These are phyloP conservation scores for Lithocarpus polystachyus DNA, from an alignment of 306 rosid genomes.

Conservation along the genomic window DNA sequence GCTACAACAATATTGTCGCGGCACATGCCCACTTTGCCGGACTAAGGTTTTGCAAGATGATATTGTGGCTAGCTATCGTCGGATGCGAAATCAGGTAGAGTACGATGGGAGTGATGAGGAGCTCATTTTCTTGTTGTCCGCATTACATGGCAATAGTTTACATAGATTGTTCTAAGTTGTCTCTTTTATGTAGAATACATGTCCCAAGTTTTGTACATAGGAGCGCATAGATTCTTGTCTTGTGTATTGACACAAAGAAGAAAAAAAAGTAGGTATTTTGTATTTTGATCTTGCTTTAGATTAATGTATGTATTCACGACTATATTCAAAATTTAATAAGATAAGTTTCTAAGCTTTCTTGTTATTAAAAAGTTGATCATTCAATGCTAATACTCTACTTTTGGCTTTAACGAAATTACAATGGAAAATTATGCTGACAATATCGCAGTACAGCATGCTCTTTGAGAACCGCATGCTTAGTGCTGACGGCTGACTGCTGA, in stretches of 20 bases:
- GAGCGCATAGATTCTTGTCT: neutral
- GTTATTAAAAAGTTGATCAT: neutral
- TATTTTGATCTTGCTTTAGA: neutral
- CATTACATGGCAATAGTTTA: conserved; percentile 49
- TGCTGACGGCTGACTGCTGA: neutral
- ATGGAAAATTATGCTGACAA: neutral
- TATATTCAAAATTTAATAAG: neutral
- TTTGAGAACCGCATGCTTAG: too few relatives aligned
- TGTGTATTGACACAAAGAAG: neutral
- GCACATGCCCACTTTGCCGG: conserved; percentile 95
- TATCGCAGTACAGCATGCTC: neutral
- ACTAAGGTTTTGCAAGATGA: conserved; percentile 67
- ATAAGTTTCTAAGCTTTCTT: neutral
- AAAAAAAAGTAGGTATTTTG: neutral
- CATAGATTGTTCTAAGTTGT: conserved; percentile 45
- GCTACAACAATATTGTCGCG: conserved; percentile 58
- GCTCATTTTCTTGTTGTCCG: conserved; percentile 50
- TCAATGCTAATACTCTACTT: neutral
- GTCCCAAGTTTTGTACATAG: neutral
- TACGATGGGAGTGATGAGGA: conserved; percentile 53
- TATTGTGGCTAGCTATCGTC: conserved; percentile 44
- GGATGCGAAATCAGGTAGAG: conserved; percentile 60
- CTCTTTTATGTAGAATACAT: neutral
- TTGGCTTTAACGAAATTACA: neutral
- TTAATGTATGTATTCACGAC: neutral